Evolutionary conservation across 352 stramenopile genomes (phyloP).

Genomic region (Globisporangium cederbergense): DNA sequence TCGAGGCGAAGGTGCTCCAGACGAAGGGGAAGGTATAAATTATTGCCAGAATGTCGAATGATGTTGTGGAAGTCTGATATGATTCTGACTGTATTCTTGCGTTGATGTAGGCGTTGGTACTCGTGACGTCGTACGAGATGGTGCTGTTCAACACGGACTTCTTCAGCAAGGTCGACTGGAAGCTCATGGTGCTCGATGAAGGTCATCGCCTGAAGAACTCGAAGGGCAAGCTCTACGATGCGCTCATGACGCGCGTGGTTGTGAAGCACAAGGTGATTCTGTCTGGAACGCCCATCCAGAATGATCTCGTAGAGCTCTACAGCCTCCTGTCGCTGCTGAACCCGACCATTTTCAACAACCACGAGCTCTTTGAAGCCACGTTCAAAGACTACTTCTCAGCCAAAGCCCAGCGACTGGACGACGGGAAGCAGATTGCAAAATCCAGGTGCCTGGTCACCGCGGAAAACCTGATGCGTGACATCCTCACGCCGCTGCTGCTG

Average conservation of each 20-base stretch:
- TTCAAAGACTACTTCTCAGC: conserved; percentile 64
- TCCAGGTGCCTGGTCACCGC: conserved; percentile 24
- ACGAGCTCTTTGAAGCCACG: conserved; percentile 43
- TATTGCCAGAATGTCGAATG: no score
- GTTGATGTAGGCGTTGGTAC: conserved; percentile 31
- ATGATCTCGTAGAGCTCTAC: conserved; percentile 81
- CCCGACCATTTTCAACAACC: conserved; percentile 75
- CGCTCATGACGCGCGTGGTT: conserved; percentile 36
- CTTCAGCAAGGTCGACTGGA: conserved; percentile 47
- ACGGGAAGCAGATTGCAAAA: conserved; percentile 19
- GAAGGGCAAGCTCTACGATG: conserved; percentile 48
- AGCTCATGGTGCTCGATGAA: conserved; percentile 82
- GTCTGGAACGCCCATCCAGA: conserved; percentile 89
- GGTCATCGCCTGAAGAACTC: conserved; percentile 88
- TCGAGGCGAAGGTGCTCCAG: conserved; percentile 8
- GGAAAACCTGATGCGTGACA: conserved; percentile 50
- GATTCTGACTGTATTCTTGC: background rate
- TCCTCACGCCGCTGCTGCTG: conserved; percentile 59
- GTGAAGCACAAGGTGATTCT: conserved; percentile 53
- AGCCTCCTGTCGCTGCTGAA: conserved; percentile 80
- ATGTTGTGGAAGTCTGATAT: background rate
- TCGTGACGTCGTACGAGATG: conserved; percentile 78
- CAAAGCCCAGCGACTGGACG: conserved; percentile 45
- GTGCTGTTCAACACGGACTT: conserved; percentile 55
- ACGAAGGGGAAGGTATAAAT: conserved; percentile 10